phyloP scores from a whole-genome alignment of 148 eudicot species.

The Arbutus unedo region DNA sequence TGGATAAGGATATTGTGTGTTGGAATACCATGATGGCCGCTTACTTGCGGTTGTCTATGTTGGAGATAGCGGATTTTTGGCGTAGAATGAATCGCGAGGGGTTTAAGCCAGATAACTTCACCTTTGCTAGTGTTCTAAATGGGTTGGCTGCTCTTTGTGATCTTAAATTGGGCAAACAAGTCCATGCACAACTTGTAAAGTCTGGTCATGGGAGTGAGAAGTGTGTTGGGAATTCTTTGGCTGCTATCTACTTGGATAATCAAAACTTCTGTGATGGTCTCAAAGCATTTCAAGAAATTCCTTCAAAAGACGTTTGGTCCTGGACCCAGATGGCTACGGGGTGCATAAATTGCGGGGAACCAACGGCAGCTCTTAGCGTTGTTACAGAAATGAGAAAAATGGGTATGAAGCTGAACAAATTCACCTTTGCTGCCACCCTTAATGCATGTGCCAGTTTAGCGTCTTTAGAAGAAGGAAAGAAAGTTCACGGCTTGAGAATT shows the following conservation, averaged over 20 bases:
- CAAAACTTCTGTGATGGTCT: constrained; percentile 37
- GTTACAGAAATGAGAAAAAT: constrained; percentile 47
- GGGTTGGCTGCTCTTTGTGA: constrained; percentile 40
- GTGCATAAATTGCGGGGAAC: constrained; percentile 49
- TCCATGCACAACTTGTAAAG: constrained; percentile 57
- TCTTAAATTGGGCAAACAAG: constrained; percentile 43
- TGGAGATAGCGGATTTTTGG: constrained; percentile 46
- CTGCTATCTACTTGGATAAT: constrained; percentile 54
- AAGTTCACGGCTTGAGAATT: constrained; percentile 48
- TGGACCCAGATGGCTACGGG: constrained; percentile 70
- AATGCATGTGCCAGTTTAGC: constrained; percentile 59
- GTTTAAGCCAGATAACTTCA: constrained; percentile 50
- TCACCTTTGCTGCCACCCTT: constrained; percentile 50
- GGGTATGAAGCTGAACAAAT: constrained; percentile 50
- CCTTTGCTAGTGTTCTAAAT: constrained; percentile 48
- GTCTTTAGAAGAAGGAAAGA: constrained; percentile 54
- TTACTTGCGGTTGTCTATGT: constrained; percentile 35
- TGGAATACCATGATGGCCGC: constrained; percentile 72
- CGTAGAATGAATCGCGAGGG: constrained; percentile 48
- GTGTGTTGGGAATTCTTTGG: constrained; percentile 61
- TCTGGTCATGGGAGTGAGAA: constrained; percentile 57
- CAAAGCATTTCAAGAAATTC: constrained; percentile 54
- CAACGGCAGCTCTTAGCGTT: constrained; percentile 46
- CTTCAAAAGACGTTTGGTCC: constrained; percentile 41
- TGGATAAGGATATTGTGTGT: constrained; percentile 47